Conservation (phyloP, 805 yeast species). For the Barnettozyma sp. region DNA sequence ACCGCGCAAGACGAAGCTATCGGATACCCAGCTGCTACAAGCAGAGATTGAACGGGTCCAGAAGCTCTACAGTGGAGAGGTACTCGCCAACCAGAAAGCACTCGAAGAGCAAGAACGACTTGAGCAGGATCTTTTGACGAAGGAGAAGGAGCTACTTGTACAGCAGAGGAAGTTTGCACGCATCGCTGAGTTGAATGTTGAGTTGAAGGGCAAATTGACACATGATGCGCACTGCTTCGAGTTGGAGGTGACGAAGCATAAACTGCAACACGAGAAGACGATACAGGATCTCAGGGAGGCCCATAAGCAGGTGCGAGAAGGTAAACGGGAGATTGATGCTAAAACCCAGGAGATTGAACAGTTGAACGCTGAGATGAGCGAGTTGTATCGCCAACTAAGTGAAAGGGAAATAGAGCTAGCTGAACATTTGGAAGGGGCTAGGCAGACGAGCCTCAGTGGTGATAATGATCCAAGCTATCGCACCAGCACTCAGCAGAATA, state of each 20-base stretch:
- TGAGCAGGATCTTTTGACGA: constrained; percentile 27
- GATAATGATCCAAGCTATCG: too few relatives aligned
- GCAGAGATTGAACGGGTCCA: constrained; percentile 12
- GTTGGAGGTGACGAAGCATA: constrained; percentile 12
- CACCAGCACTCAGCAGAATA: background rate
- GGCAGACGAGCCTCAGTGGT: background rate
- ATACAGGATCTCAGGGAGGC: constrained; percentile 1
- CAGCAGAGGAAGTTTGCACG: constrained; percentile 9
- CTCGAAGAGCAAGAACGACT: constrained; percentile 31
- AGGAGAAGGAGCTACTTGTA: constrained; percentile 21
- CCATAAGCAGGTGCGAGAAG: background rate
- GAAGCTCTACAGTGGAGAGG: constrained; percentile 18
- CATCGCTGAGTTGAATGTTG: constrained; percentile 11
- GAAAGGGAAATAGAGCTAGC: constrained; percentile 5
- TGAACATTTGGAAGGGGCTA: constrained; percentile 11
- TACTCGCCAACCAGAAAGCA: constrained; percentile 24
- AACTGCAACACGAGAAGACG: constrained; percentile 7
- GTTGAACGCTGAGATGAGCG: constrained; percentile 17
- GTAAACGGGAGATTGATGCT: background rate
- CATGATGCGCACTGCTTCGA: constrained; percentile 16
- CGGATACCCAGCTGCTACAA: constrained; percentile 1
- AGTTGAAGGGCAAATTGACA: constrained; percentile 11
- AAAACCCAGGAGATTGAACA: constrained; percentile 14
- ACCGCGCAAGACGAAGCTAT: background rate
- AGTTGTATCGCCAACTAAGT: constrained; percentile 1